Conservation (phyloP, 1,139 yeast genomes). For the Blastobotrys persicus region DNA sequence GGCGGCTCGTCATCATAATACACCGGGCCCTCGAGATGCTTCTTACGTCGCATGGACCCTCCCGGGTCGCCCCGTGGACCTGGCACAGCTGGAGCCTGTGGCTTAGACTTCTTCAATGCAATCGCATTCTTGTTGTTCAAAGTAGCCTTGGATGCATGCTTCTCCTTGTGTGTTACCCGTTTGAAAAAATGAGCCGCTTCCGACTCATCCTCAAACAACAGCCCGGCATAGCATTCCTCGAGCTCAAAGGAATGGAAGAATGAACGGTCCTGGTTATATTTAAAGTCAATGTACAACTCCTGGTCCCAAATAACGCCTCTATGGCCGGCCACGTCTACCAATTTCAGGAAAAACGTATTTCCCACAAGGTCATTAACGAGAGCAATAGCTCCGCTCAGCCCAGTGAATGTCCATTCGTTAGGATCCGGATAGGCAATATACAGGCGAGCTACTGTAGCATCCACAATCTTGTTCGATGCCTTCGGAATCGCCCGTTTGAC, state of each 20-base stretch:
- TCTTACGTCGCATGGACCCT: slow-evolving; percentile 47
- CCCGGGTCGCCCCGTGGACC: slow-evolving; percentile 72
- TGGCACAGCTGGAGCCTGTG: slow-evolving; percentile 39
- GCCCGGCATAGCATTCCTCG: slow-evolving; percentile 87
- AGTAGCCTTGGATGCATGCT: slow-evolving; percentile 84
- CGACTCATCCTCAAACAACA: slow-evolving; percentile 80
- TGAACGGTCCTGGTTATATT: slow-evolving; percentile 88
- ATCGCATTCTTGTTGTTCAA: slow-evolving; percentile 82
- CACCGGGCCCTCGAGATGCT: slow-evolving; percentile 52
- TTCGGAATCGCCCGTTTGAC: slow-evolving; percentile 87
- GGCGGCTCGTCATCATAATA: slow-evolving; percentile 83
- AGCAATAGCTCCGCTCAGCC: slow-evolving; percentile 80
- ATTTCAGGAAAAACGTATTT: slow-evolving; percentile 83
- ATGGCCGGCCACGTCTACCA: slow-evolving; percentile 78
- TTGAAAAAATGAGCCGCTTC: slow-evolving; percentile 87
- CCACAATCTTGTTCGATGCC: slow-evolving; percentile 80
- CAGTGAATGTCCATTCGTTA: slow-evolving; percentile 81
- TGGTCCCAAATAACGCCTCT: slow-evolving; percentile 97
- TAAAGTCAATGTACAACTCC: slow-evolving; percentile 83
- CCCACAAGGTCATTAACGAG: slow-evolving; percentile 92
- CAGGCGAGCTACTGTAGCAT: slow-evolving; percentile 85
- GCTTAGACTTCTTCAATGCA: slow-evolving; percentile 55
- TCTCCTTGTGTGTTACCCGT: slow-evolving; percentile 69
- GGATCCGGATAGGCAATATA: slow-evolving; percentile 89
- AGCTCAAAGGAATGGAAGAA: slow-evolving; percentile 93